phyloP scores from a whole-genome alignment of 2,329 filamentous ascomycete species.

The Geoglossum cookeanum region DNA sequence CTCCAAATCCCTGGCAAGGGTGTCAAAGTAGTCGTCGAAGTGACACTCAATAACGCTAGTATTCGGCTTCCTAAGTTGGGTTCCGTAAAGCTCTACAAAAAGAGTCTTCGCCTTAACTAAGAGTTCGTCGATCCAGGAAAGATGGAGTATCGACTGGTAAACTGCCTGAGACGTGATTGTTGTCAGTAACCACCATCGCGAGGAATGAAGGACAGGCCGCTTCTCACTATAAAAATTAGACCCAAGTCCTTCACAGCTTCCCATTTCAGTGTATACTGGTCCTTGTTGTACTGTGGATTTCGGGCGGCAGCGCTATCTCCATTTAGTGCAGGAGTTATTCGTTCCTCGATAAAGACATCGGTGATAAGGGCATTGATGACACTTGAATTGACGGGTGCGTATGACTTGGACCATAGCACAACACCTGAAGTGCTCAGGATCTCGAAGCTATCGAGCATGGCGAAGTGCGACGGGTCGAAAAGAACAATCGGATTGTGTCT shows the following conservation, averaged over 20 bases:
- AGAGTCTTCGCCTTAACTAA: conserved; percentile 88
- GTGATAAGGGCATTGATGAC: conserved; percentile 89
- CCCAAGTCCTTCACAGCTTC: conserved; percentile 81
- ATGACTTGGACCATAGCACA: conserved; percentile 86
- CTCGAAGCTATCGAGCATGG: conserved; percentile 91
- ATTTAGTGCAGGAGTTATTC: conserved; percentile 39
- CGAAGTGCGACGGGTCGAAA: neutral
- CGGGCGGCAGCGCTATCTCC: conserved; percentile 39
- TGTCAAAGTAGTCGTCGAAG: conserved; percentile 89
- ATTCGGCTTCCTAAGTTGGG: conserved; percentile 65
- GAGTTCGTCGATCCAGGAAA: conserved; percentile 93
- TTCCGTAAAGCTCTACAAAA: conserved; percentile 76
- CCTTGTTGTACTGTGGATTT: conserved; percentile 66
- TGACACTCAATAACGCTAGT: conserved; percentile 62
- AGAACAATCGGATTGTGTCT: neutral
- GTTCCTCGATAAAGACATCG: conserved; percentile 96
- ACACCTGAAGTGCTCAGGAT: conserved; percentile 91
- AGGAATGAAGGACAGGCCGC: neutral
- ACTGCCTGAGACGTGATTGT: conserved; percentile 45
- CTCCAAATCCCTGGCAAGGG: conserved; percentile 71
- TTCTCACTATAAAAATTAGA: conserved; percentile 74
- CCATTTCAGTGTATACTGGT: conserved; percentile 92
- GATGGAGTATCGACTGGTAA: conserved; percentile 83
- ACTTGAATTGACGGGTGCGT: conserved; percentile 58
- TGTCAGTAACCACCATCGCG: conserved; percentile 6